These are phyloP conservation scores for Cercospora sp. DNA, from an alignment of 2,329 filamentous ascomycete species.

Conservation along the genomic window DNA sequence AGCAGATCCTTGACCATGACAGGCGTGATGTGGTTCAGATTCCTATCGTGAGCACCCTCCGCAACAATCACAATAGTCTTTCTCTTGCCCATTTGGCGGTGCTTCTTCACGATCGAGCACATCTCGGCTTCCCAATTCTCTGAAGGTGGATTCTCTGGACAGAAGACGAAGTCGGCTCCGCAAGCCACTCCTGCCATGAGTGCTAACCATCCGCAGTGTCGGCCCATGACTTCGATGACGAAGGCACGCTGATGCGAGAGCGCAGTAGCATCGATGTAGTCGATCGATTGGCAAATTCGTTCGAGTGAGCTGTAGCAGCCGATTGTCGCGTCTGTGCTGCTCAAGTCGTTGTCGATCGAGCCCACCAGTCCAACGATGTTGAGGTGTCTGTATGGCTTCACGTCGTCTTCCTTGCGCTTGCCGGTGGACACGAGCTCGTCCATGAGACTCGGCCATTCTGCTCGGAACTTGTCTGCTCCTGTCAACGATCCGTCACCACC, in stretches of 20 bases:
- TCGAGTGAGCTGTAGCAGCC: conserved; percentile 92
- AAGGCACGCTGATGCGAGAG: conserved; percentile 94
- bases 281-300: conserved; percentile 92
- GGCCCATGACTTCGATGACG: conserved; percentile 97
- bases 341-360: conserved; percentile 98
- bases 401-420: conserved; percentile 69
- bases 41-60: conserved; percentile 84
- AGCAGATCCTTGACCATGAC: conserved; percentile 83
- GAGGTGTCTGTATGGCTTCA: conserved; percentile 76
- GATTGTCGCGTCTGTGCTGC: conserved; percentile 94
- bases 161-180: conserved; percentile 94
- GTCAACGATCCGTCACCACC: conserved; percentile 96
- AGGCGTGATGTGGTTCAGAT: conserved; percentile 81
- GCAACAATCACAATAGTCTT: conserved; percentile 98
- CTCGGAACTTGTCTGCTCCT: conserved; percentile 88
- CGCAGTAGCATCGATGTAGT: conserved; percentile 94
- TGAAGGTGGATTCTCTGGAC: conserved; percentile 86
- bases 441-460: conserved; percentile 87
- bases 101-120: conserved; percentile 74
- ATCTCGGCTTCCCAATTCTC: conserved; percentile 89
- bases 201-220: conserved; percentile 96
- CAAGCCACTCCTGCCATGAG: conserved; percentile 94
- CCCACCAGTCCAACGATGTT: conserved; percentile 97
- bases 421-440: conserved; percentile 77
- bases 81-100: conserved; percentile 84